Percentiles rank a stretch among this genome's conserved stretches.
phyloP scores from a whole-genome alignment of 2,329 filamentous ascomycete genomes.

The Fusarium siculi region DNA sequence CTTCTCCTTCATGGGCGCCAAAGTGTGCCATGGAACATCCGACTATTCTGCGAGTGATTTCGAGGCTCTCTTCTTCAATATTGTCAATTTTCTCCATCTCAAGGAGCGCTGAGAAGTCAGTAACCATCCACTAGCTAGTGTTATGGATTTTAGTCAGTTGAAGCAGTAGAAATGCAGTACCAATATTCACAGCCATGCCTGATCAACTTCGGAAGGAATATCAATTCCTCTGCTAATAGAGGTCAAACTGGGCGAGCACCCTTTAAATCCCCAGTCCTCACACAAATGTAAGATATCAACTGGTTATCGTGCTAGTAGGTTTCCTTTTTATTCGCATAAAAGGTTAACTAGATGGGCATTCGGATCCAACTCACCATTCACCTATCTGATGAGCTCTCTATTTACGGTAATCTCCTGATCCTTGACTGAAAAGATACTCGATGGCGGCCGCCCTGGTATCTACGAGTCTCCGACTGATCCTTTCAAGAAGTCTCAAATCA shows the following conservation, averaged over 20 bases:
- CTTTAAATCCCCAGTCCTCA: background rate
- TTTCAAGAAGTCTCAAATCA: background rate
- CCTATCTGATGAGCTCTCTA: background rate
- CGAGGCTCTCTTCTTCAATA: background rate
- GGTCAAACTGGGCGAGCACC: background rate
- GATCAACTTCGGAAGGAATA: background rate
- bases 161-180: background rate
- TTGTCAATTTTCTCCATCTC: background rate
- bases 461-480: background rate
- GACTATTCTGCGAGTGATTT: background rate
- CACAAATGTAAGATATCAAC: background rate
- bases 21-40: background rate
- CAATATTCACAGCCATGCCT: background rate
- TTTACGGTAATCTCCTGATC: background rate
- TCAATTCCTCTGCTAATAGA: background rate
- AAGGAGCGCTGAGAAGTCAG: background rate
- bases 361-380: background rate
- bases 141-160: background rate
- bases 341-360: background rate
- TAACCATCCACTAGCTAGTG: background rate
- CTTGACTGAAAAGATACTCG: background rate
- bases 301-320: background rate
- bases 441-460: slow-evolving; percentile 7
- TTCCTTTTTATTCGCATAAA: background rate
- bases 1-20: background rate